Evolutionary conservation across 805 yeast genomes (phyloP).

Genomic region (Lipomyces chichibuensis): DNA sequence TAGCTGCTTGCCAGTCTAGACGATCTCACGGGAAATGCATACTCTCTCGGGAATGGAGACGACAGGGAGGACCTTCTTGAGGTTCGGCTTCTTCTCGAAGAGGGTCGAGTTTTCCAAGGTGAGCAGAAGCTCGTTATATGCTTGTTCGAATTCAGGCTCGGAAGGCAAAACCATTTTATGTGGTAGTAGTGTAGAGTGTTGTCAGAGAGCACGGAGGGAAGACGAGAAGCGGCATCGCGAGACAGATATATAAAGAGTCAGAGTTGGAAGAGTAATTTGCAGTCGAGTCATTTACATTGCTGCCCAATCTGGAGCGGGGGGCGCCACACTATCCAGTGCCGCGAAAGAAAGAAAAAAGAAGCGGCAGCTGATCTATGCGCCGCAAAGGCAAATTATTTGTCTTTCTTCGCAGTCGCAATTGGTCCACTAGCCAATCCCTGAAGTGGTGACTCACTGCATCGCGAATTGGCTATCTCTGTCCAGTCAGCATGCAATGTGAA

Average conservation of each 20-base stretch:
- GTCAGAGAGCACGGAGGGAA: not conserved
- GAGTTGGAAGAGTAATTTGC: not conserved
- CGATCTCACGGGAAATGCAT: not conserved
- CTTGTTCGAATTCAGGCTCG: conserved; percentile 99
- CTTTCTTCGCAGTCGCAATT: not conserved
- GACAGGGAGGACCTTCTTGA: conserved; percentile 83
- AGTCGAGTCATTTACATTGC: not conserved
- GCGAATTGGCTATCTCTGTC: no score
- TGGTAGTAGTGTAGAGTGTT: not conserved
- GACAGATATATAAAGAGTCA: not conserved
- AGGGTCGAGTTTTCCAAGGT: conserved; percentile 90
- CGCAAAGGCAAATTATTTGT: not conserved
- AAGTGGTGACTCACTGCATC: no score
- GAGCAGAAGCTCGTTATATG: conserved; percentile 87
- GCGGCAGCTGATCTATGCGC: conserved; percentile 2
- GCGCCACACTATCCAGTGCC: no score
- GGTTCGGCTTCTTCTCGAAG: conserved; percentile 85
- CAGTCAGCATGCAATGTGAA: no score
- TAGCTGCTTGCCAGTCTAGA: not conserved
- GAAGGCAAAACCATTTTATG: conserved; percentile 51
- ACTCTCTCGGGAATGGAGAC: conserved; percentile 92
- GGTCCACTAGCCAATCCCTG: no score
- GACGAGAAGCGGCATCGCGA: not conserved
- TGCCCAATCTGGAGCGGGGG: no score
- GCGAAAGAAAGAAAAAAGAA: not conserved